Conservation (phyloP, 2,329 filamentous ascomycete species). For the Sporothrix inflata region DNA sequence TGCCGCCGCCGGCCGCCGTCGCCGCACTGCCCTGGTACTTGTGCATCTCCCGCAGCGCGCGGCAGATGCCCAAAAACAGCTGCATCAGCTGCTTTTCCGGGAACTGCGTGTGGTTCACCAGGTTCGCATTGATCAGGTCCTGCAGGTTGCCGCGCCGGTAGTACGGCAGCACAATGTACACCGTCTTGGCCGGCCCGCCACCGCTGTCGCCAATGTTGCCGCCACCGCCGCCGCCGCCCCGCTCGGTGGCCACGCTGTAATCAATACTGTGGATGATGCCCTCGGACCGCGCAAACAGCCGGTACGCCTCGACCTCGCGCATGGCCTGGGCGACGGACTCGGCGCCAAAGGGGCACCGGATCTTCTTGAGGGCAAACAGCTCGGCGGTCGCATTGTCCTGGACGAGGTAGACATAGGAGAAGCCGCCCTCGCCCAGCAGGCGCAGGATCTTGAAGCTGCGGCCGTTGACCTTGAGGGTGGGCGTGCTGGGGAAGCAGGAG, state of each 20-base stretch:
- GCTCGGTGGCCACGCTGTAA: slow-evolving; percentile 77
- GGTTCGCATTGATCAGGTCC: slow-evolving; percentile 97
- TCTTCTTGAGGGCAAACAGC: slow-evolving; percentile 96
- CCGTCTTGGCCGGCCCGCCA: slow-evolving; percentile 75
- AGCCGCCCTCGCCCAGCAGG: slow-evolving; percentile 94
- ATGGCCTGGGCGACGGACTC: slow-evolving; percentile 94
- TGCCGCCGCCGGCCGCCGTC: slow-evolving; percentile 14
- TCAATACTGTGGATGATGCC: slow-evolving; percentile 88
- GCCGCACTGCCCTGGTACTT: slow-evolving; percentile 66
- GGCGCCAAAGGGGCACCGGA: slow-evolving; percentile 95
- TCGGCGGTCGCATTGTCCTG: slow-evolving; percentile 84
- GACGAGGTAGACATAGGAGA: slow-evolving; percentile 98
- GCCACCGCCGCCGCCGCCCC: slow-evolving; percentile 55
- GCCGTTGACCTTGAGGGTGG: slow-evolving; percentile 92
- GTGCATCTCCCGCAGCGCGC: slow-evolving; percentile 88
- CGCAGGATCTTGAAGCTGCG: slow-evolving; percentile 95
- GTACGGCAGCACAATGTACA: slow-evolving; percentile 95
- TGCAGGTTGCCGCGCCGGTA: slow-evolving; percentile 94
- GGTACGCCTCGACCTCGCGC: slow-evolving; percentile 97
- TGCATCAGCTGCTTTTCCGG: slow-evolving; percentile 86
- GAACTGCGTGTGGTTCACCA: slow-evolving; percentile 91
- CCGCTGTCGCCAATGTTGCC: slow-evolving; percentile 52
- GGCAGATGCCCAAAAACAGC: slow-evolving; percentile 89
- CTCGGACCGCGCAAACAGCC: slow-evolving; percentile 77
- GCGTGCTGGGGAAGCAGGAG: slow-evolving; percentile 92